Evolutionary conservation across 805 yeast species (phyloP).

Genomic region (Yamadazyma sp.): DNA sequence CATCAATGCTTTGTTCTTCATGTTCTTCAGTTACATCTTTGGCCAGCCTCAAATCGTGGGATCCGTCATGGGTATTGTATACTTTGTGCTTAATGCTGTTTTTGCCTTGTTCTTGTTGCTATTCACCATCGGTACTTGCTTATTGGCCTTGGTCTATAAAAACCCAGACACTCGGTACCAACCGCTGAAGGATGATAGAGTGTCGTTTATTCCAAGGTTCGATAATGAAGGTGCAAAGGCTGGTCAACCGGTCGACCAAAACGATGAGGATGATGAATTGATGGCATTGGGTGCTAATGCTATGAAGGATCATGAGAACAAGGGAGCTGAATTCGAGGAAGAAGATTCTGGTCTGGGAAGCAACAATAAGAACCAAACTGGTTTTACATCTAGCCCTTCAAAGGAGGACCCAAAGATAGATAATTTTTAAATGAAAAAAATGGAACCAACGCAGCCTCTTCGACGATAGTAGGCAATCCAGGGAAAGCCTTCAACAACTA

Average conservation of each 20-base stretch:
- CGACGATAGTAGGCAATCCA: constrained; percentile 44
- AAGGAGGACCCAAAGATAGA: constrained; percentile 26
- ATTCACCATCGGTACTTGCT: constrained; percentile 85
- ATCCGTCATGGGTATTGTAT: constrained; percentile 86
- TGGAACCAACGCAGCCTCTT: constrained; percentile 44
- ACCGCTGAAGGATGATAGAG: constrained; percentile 96
- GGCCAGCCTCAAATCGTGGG: constrained; percentile 85
- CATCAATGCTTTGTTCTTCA: constrained; percentile 79
- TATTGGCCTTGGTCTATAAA: constrained; percentile 77
- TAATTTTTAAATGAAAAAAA: constrained; percentile 23
- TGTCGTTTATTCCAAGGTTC: constrained; percentile 82
- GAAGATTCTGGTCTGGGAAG: constrained; percentile 24
- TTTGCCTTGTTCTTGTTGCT: constrained; percentile 80
- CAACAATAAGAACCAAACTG: constrained; percentile 13
- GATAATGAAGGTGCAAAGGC: constrained; percentile 30
- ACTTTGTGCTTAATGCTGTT: constrained; percentile 85
- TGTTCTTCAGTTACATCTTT: constrained; percentile 85
- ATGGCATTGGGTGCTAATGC: constrained; percentile 73
- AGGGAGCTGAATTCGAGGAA: constrained; percentile 22
- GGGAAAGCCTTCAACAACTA: constrained; percentile 22
- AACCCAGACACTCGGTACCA: constrained; percentile 95
- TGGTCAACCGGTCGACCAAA: constrained; percentile 16
- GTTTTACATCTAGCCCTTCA: constrained; percentile 12
- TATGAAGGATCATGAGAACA: constrained; percentile 58
- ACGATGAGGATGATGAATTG: constrained; percentile 55